Evolutionary conservation across 306 rosid genomes (phyloP), one percentile per base, ranked within the genome.

Genomic region (Elaeagnus macrophylla): DNA sequence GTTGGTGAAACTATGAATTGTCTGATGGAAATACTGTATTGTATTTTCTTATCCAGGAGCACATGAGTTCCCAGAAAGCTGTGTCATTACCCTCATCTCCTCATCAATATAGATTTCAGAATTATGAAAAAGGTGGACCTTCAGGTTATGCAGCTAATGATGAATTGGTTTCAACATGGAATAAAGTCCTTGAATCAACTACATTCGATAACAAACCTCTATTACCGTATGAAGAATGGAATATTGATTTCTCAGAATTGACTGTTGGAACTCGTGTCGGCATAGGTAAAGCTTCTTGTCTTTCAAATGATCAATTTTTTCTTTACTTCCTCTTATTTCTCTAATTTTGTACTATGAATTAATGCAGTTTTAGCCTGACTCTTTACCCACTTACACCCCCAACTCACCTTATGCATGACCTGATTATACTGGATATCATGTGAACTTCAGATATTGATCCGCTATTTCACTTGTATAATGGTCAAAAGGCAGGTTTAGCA

Each of bases 241-340:
- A 79, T 71, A 81, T 93, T 58, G 95, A 93, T 76, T 93, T 74
- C 83, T 69, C 94, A 32, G 99, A 93, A 59, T 64, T 93, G 67
- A 84, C 79, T 39, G 96, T 93, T 65, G 96, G 95, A 75, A 87
- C 84, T 51, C 99, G 99, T 46, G 91, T 93, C 44, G 99, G 99
- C 54, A 93, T 93, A 52, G 99, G 99, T 84, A 72, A 74, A 80
- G 48, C 9, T 13, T 43, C 16, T 32, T 37, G 7, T 3, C 32
- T 25, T 25, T 25, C 32, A 25, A 25, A 25, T 5, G 4, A 25
- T 25, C 3, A 3, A 25, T 25, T 25, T 25, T 2, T 25, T 25
- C 32, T 25, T 25, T 5, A 5, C 0, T 25, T 25, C 32, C 32
- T 25, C 32, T 25, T 25, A 25, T 5, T 25, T 25, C 32, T 25